Base-by-base conservation (phyloP, 805 yeast genomes). In the Kuraishia borneana region DNA sequence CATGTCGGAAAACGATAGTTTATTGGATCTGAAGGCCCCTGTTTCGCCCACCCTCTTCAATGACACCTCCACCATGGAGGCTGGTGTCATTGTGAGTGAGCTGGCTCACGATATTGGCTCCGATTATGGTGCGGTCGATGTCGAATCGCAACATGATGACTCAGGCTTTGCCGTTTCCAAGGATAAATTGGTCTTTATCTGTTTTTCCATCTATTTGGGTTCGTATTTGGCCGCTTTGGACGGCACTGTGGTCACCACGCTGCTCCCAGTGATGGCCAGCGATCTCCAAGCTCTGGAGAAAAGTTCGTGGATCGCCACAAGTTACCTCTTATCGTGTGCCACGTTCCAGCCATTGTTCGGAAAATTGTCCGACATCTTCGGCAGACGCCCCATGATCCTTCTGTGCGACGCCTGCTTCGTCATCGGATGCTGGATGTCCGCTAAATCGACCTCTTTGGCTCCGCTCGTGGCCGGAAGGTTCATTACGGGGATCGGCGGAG, bases 401-500 rank as follows among this genome's bases (percentile, higher is more conserved):
- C 19, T 56, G 30, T 59, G 65, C 18, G 47, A 52, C 17, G 32
- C 41, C 3, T 35, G 49, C 21, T 63, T 63, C 40, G 50, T 47
- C 1, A 33, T 59, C 20, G 72, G 76, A 36, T 56, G 68, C 31
- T 40, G 49, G 0, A 45, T 67, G 27, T 68, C 69, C 45, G 66
- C 66, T 6, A 25, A 62, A 2, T 70, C 54, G 42, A 21, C 51
- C 51, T 36, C 64, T 54, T 44, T 65, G 46, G 23, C 61, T 63
- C n/a, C 55, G 49, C 53, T 73, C 53, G 48, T 70, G 46, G 40
- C 70, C 20, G 81, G 81, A 3, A 61, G 84, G 45, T 73, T 83
- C 40, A 63, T 85, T 33, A 76, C 94, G 18, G 96, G 96, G 14
- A 68, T 82, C 36, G 95, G 95, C 18, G 95, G 92, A 8, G 92